A percentile compares a stretch with the other conserved stretches of the same genome.
These are phyloP conservation scores for Austroboletus olivaceoglutinosus DNA, from an alignment of 1,284 basidiomycete genomes.

Conservation along the genomic window DNA sequence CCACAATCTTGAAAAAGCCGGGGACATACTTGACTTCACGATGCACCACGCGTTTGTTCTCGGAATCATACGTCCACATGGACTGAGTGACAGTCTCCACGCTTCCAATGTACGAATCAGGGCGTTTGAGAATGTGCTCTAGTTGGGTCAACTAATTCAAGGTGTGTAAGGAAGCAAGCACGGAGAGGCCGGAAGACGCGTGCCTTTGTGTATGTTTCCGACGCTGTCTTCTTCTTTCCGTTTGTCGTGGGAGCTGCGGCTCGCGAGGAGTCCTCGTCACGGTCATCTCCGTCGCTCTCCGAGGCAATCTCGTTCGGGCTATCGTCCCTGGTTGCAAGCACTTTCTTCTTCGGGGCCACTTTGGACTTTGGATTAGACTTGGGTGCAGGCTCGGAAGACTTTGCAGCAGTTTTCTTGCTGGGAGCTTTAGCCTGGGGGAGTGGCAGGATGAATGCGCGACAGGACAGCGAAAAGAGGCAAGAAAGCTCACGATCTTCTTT, in stretches of 20 bases:
- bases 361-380: conserved; percentile 44
- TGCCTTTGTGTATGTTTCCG: conserved; percentile 92
- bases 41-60: conserved; percentile 76
- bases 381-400: conserved; percentile 40
- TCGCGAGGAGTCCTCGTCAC: conserved; percentile 42
- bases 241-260: conserved; percentile 35
- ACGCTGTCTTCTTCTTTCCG: conserved; percentile 80
- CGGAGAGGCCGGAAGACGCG: conserved; percentile 15
- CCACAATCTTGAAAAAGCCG: conserved; percentile 99
- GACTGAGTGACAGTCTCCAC: conserved; percentile 80
- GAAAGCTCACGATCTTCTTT: conserved; percentile 49
- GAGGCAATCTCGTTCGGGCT: conserved; percentile 45
- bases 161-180: conserved; percentile 8
- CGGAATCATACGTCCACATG: conserved; percentile 91
- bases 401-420: conserved; percentile 37
- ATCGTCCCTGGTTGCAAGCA: conserved; percentile 61
- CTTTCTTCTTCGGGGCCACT: conserved; percentile 67
- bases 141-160: conserved; percentile 82
- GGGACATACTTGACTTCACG: conserved; percentile 91
- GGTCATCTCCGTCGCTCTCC: conserved; percentile 43
- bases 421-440: conserved; percentile 30
- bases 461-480: neutral
- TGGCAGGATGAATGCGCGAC: conserved; percentile 17
- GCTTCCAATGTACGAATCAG: conserved; percentile 97
- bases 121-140: conserved; percentile 94